Conservation (phyloP, 2,329 filamentous ascomycete genomes). For the Coniochaeta ligniaria region DNA sequence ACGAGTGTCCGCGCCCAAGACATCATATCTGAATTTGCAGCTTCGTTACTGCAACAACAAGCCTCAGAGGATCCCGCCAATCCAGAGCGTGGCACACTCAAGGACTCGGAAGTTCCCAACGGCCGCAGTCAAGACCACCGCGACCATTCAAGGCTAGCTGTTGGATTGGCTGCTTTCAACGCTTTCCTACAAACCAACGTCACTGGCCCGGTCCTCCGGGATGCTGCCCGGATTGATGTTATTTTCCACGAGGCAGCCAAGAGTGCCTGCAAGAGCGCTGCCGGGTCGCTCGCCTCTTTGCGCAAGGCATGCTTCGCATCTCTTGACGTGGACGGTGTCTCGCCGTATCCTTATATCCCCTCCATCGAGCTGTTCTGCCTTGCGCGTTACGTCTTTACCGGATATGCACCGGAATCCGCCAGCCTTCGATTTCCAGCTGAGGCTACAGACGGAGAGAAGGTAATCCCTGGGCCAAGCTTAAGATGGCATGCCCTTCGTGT, state of each 20-base stretch:
- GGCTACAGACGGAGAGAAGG: slow-evolving; percentile 31
- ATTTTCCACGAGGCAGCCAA: slow-evolving; percentile 21
- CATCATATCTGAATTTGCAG: slow-evolving; percentile 11
- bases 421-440: slow-evolving; percentile 15
- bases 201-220: slow-evolving; percentile 71
- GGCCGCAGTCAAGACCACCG: not conserved
- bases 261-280: not conserved
- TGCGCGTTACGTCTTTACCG: slow-evolving; percentile 45
- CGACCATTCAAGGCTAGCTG: slow-evolving; percentile 26
- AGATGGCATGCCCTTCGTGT: slow-evolving; percentile 63
- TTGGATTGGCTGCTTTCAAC: slow-evolving; percentile 64
- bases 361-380: slow-evolving; percentile 78
- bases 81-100: not conserved
- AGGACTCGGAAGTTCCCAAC: not conserved
- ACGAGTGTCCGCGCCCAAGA: slow-evolving; percentile 7
- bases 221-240: slow-evolving; percentile 19
- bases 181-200: slow-evolving; percentile 82
- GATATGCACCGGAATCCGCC: not conserved
- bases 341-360: slow-evolving; percentile 78
- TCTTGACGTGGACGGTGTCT: slow-evolving; percentile 76
- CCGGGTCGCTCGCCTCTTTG: slow-evolving; percentile 26
- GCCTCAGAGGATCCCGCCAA: too few species aligned
- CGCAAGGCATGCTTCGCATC: slow-evolving; percentile 57
- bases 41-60: not conserved
- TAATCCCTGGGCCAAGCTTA: slow-evolving; percentile 23